Conservation (phyloP, 1,284 basidiomycete genomes). For the Agaricales sp. region DNA sequence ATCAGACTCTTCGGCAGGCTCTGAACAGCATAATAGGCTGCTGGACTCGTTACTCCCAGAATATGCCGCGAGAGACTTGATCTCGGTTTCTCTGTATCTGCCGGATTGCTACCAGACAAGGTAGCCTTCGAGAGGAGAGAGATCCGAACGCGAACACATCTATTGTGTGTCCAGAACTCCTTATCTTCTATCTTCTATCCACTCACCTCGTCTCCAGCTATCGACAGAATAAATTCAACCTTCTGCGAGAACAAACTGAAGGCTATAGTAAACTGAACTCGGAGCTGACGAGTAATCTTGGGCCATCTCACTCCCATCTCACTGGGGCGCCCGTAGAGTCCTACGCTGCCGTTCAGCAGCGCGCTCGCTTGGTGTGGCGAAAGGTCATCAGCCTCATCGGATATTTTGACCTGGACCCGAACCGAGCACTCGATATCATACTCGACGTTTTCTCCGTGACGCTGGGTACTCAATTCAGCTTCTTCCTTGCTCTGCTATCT, state of each 20-base stretch:
- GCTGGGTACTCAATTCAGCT: constrained; percentile 77
- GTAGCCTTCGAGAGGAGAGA: constrained; percentile 60
- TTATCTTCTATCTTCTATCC: constrained; percentile 7
- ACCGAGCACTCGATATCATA: constrained; percentile 88
- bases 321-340: constrained; percentile 56
- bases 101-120: constrained; percentile 58
- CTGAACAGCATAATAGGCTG: constrained; percentile 24
- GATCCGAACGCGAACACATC: constrained; percentile 63
- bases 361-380: constrained; percentile 74
- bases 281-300: constrained; percentile 74
- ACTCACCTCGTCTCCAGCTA: constrained; percentile 43
- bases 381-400: constrained; percentile 85
- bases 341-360: constrained; percentile 41
- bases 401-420: constrained; percentile 94
- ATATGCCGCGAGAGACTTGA: constrained; percentile 32
- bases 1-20: constrained; percentile 7
- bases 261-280: constrained; percentile 90
- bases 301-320: constrained; percentile 53
- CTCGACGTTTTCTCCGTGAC: constrained; percentile 86
- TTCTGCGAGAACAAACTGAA: constrained; percentile 94
- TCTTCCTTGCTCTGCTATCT: constrained; percentile 82
- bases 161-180: constrained; percentile 50
- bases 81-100: constrained; percentile 42
- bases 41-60: constrained; percentile 31
- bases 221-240: constrained; percentile 98